A percentile compares a stretch with the other conserved stretches of the same genome.
Conservation (phyloP, 2,329 filamentous ascomycete genomes). For the Aureobasidium sp. region DNA sequence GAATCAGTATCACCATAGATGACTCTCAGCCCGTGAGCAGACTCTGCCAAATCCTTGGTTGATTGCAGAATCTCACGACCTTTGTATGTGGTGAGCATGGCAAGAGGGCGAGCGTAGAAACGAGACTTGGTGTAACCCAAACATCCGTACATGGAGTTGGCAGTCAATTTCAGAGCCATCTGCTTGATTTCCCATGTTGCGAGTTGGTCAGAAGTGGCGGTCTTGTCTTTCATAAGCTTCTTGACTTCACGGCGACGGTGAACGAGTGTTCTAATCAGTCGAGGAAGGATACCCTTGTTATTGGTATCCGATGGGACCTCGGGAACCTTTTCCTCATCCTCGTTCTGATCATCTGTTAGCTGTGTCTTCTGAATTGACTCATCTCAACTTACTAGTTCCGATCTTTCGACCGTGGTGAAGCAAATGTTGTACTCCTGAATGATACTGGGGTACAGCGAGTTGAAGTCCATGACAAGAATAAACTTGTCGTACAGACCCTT, state of each 20-base stretch:
- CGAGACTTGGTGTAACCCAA: slow-evolving; percentile 93
- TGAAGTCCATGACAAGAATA: slow-evolving; percentile 99
- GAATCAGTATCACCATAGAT: slow-evolving; percentile 99
- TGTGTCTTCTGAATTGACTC: neutral
- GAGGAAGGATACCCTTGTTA: slow-evolving; percentile 77
- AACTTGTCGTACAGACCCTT: slow-evolving; percentile 98
- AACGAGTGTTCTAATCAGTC: slow-evolving; percentile 86
- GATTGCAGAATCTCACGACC: slow-evolving; percentile 94
- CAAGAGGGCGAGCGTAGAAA: slow-evolving; percentile 91
- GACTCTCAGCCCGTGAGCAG: slow-evolving; percentile 73
- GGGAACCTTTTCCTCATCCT: slow-evolving; percentile 82
- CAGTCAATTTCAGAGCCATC: slow-evolving; percentile 89
- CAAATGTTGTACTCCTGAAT: slow-evolving; percentile 99
- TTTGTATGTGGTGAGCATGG: slow-evolving; percentile 93
- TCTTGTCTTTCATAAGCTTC: slow-evolving; percentile 91
- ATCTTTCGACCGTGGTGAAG: slow-evolving; percentile 91
- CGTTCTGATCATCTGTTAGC: slow-evolving; percentile 30
- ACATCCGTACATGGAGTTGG: slow-evolving; percentile 99
- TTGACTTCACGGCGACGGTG: slow-evolving; percentile 86
- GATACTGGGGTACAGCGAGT: slow-evolving; percentile 95
- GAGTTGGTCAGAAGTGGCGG: slow-evolving; percentile 75
- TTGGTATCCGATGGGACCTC: slow-evolving; percentile 70
- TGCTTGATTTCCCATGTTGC: slow-evolving; percentile 98
- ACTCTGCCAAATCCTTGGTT: slow-evolving; percentile 93
- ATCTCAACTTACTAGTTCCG: slow-evolving; percentile 42